Percentiles rank a stretch among this genome's conserved stretches.
Conservation (phyloP, 148 eudicot genomes). For the Dianthus caryophyllus region DNA sequence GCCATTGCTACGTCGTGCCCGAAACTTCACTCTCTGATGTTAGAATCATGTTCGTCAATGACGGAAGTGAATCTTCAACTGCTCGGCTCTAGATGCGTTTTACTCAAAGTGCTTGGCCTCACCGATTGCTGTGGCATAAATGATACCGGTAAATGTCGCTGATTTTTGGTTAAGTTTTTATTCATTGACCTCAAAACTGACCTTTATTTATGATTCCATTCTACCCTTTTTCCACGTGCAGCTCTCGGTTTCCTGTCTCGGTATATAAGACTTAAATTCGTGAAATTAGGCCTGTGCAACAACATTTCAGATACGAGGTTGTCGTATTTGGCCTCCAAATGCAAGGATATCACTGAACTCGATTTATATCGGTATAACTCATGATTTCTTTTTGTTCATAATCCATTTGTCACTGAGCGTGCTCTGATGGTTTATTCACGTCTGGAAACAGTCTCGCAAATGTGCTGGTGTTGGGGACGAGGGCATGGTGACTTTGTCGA, state of each 20-base stretch:
- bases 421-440: neutral
- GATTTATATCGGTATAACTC: conserved; percentile 66
- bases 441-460: conserved; percentile 31
- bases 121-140: conserved; percentile 68
- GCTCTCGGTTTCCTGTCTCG: conserved; percentile 55
- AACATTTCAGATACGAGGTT: conserved; percentile 62
- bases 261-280: conserved; percentile 50
- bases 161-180: neutral
- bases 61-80: conserved; percentile 45
- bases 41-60: conserved; percentile 64
- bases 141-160: conserved; percentile 41
- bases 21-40: conserved; percentile 44
- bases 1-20: conserved; percentile 49
- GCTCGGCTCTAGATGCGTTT: conserved; percentile 46
- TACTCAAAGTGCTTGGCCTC: conserved; percentile 71
- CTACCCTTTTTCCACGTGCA: conserved; percentile 24
- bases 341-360: conserved; percentile 52
- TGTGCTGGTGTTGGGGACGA: conserved; percentile 61
- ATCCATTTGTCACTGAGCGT: neutral
- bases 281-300: conserved; percentile 67
- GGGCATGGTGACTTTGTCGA: conserved; percentile 54
- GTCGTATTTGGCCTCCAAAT: conserved; percentile 53
- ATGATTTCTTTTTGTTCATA: neutral
- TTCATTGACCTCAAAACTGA: no score
- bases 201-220: neutral